These are phyloP conservation scores for Colletotrichum spaethianum DNA, from an alignment of 2,329 filamentous ascomycete genomes.

Conservation along the genomic window DNA sequence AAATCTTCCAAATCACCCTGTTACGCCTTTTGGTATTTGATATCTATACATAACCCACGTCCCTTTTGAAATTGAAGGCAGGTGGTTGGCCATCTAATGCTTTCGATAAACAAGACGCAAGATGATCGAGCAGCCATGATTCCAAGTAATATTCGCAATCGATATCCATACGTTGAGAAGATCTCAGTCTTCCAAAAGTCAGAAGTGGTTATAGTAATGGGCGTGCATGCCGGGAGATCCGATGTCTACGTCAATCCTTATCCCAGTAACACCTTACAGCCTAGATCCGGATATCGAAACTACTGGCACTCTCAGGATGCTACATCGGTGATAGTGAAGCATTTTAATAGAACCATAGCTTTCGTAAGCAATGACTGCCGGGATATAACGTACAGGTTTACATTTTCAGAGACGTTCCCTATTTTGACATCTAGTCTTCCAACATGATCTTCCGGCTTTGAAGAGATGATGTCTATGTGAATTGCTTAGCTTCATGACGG, in stretches of 20 bases:
- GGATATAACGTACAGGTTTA: background rate
- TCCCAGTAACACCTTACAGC: too few relatives aligned
- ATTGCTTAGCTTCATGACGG: background rate
- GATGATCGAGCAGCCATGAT: too few relatives aligned
- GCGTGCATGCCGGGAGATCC: background rate
- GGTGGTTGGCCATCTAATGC: too few relatives aligned
- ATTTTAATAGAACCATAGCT: background rate
- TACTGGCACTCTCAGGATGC: too few relatives aligned
- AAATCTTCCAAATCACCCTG: too few relatives aligned
- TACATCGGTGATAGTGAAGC: background rate
- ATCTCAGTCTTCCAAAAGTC: background rate
- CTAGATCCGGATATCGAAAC: too few relatives aligned
- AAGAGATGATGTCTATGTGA: background rate
- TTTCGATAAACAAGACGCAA: too few relatives aligned
- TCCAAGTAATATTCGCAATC: background rate
- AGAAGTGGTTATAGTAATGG: background rate
- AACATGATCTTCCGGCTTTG: background rate
- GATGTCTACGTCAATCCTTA: background rate
- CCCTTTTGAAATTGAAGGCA: too few relatives aligned
- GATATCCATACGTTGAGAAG: background rate
- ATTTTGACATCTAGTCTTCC: background rate
- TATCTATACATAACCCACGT: too few relatives aligned
- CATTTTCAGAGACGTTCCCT: background rate
- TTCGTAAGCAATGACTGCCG: too few relatives aligned
- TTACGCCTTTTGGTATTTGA: too few relatives aligned